Evolutionary conservation across 2,329 filamentous ascomycete genomes (phyloP).

Genomic region (Cyanodermella asteris): DNA sequence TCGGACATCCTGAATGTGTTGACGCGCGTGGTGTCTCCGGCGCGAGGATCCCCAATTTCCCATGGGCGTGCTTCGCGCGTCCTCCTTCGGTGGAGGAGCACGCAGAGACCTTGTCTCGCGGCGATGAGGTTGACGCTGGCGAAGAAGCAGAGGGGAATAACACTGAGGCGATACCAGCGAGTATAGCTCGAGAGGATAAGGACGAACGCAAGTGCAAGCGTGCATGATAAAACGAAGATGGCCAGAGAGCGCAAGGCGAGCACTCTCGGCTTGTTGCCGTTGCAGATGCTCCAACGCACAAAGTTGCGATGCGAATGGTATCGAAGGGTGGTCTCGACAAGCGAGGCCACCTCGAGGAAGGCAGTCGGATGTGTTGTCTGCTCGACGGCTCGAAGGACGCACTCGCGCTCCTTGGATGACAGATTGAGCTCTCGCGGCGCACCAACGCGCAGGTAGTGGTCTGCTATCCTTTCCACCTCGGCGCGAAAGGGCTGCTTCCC

Average conservation of each 20-base stretch:
- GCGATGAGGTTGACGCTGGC: slow-evolving; percentile 16
- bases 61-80: slow-evolving; percentile 18
- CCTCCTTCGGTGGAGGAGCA: slow-evolving; percentile 14
- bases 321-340: slow-evolving; percentile 17
- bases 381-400: slow-evolving; percentile 19
- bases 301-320: slow-evolving; percentile 20
- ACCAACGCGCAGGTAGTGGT: slow-evolving; percentile 18
- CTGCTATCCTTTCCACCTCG: slow-evolving; percentile 17
- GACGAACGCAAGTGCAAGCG: slow-evolving; percentile 12
- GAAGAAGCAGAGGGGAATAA: slow-evolving; percentile 16
- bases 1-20: slow-evolving; percentile 6
- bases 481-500: slow-evolving; percentile 20
- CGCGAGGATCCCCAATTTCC: slow-evolving; percentile 12
- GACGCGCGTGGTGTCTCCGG: slow-evolving; percentile 5
- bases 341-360: slow-evolving; percentile 18
- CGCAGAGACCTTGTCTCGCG: slow-evolving; percentile 17
- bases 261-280: slow-evolving; percentile 17
- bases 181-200: slow-evolving; percentile 14
- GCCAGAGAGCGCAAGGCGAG: slow-evolving; percentile 12
- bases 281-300: slow-evolving; percentile 17
- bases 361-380: slow-evolving; percentile 25
- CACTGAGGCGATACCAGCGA: slow-evolving; percentile 7
- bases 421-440: slow-evolving; percentile 18
- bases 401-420: slow-evolving; percentile 16
- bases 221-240: slow-evolving; percentile 5